Conservation (phyloP, 805 yeast species). For the Starmerella tilneyi region DNA sequence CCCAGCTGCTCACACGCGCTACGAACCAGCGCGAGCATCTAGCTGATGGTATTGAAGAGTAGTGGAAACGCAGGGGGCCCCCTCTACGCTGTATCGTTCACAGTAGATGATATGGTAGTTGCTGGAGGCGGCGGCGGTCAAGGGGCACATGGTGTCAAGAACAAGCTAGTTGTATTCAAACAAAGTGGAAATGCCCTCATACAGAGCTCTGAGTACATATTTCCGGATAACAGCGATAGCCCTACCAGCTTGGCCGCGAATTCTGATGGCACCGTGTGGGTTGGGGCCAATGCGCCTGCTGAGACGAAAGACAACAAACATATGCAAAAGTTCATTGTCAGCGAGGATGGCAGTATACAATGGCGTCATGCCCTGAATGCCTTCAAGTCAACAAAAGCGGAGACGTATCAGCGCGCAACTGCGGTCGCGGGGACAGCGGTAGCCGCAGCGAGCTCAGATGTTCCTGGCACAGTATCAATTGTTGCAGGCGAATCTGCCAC, state of each 20-base stretch:
- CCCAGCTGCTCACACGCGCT: too few relatives aligned
- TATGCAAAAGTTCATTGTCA: constrained; percentile 36
- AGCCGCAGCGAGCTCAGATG: constrained; percentile 12
- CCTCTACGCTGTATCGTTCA: constrained; percentile 65
- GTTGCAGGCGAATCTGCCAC: constrained; percentile 2
- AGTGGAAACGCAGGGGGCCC: constrained; percentile 39
- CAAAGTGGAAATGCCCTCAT: constrained; percentile 8
- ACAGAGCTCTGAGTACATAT: constrained; percentile 16
- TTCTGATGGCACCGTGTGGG: constrained; percentile 33
- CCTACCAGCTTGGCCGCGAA: constrained; percentile 69
- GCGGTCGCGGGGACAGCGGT: constrained; percentile 13
- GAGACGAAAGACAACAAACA: constrained; percentile 52
- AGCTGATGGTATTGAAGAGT: neutral
- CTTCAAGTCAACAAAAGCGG: constrained; percentile 11
- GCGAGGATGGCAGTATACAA: constrained; percentile 9
- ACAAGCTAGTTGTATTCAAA: constrained; percentile 42
- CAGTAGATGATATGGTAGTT: constrained; percentile 48
- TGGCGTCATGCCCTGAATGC: neutral
- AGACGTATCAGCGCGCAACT: constrained; percentile 19
- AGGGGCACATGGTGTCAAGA: constrained; percentile 79
- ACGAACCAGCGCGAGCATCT: too few relatives aligned
- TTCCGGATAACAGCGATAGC: constrained; percentile 53
- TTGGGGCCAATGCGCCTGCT: constrained; percentile 18
- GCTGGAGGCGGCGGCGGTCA: constrained; percentile 96
- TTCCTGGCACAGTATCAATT: constrained; percentile 11